Conservation (phyloP, 108 stramenopile genomes). For the Cyclostephanos invisitatus region DNA sequence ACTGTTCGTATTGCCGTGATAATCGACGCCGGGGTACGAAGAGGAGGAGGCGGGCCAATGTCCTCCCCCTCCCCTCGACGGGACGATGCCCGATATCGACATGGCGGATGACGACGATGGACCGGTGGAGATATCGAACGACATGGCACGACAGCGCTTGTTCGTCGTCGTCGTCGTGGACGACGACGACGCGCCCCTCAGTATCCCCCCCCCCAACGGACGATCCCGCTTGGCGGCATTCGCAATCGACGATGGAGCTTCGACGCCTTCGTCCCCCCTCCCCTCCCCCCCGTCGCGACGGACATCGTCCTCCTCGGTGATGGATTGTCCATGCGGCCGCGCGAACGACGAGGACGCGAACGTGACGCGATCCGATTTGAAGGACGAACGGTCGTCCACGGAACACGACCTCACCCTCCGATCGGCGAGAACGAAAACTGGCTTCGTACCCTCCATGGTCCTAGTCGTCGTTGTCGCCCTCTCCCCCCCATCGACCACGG, state of each 20-base stretch:
- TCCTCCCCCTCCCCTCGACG: neutral
- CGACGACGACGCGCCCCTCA: too few species aligned
- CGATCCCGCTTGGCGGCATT: neutral
- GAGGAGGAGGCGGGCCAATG: neutral
- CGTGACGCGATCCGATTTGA: slow-evolving; percentile 24
- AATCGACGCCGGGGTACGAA: neutral
- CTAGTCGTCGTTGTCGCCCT: neutral
- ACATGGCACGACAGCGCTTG: too few species aligned
- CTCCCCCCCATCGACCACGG: too few species aligned
- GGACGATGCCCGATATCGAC: slow-evolving; percentile 4
- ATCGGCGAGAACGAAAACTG: neutral
- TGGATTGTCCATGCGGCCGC: slow-evolving; percentile 1
- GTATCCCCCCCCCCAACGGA: slow-evolving; percentile 40
- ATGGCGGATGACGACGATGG: slow-evolving; percentile 6
- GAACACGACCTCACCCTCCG: slow-evolving; percentile 33
- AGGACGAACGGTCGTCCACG: slow-evolving; percentile 14
- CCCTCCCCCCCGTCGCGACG: too few species aligned
- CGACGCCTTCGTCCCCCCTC: too few species aligned
- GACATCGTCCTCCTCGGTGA: slow-evolving; percentile 3
- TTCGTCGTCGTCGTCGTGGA: too few species aligned
- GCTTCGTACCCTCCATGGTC: neutral
- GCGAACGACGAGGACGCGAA: neutral
- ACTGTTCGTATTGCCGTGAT: neutral
- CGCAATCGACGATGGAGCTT: neutral
- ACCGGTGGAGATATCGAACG: neutral